A percentile compares a stretch with the other conserved stretches of the same genome.
Conservation (phyloP, 2,329 filamentous ascomycete species). For the Beauveria asiatica region DNA sequence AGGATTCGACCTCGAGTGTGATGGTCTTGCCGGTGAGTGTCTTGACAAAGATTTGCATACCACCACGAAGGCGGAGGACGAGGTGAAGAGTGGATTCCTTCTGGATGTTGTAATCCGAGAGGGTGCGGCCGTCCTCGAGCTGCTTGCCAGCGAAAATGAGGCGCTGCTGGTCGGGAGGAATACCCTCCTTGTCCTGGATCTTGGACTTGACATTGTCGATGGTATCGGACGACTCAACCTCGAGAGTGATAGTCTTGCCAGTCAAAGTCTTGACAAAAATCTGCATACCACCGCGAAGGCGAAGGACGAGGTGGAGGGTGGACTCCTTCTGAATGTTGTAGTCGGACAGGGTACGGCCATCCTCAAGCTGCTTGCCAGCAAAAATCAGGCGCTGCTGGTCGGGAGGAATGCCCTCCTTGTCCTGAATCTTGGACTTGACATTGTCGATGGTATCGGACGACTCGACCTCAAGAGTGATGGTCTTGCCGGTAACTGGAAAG, state of each 20-base stretch:
- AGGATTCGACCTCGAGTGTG: conserved; percentile 57
- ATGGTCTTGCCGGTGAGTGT: conserved; percentile 90
- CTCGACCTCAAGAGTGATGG: conserved; percentile 24
- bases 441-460: conserved; percentile 5
- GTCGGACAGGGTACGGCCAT: conserved; percentile 56
- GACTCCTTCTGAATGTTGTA: conserved; percentile 56
- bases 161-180: conserved; percentile 90
- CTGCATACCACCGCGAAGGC: conserved; percentile 58
- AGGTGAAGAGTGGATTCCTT: conserved; percentile 83
- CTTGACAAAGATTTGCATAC: conserved; percentile 86
- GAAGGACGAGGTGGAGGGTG: conserved; percentile 67
- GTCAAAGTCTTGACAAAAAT: conserved; percentile 81
- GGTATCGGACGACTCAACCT: conserved; percentile 82
- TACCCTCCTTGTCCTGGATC: conserved; percentile 97
- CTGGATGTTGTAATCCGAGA: conserved; percentile 92
- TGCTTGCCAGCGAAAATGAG: conserved; percentile 95
- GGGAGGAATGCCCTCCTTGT: conserved; percentile 56
- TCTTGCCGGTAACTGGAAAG: conserved; percentile 57
- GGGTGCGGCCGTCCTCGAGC: conserved; percentile 83
- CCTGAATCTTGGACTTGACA: conserved; percentile 1
- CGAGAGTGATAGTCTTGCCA: conserved; percentile 88
- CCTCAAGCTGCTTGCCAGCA: conserved; percentile 93
- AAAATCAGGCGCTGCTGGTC: conserved; percentile 96
- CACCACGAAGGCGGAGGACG: conserved; percentile 79
- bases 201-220: conserved; percentile 97